Percentiles rank a stretch among this genome's conserved stretches.
Conservation (phyloP, 2,329 filamentous ascomycete genomes). For the Ceratocystis huliohia region DNA sequence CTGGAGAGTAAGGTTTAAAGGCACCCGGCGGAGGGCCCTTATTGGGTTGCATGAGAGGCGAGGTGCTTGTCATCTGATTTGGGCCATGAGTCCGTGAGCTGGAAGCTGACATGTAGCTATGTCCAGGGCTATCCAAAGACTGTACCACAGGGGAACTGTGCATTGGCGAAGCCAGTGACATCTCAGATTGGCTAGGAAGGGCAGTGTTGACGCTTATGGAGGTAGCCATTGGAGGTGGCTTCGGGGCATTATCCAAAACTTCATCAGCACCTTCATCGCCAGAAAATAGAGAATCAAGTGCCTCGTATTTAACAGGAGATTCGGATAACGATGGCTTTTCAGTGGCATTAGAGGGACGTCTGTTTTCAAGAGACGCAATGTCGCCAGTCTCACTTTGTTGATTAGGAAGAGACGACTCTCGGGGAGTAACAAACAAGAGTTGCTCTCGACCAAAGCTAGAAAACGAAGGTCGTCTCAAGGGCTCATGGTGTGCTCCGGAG, state of each 20-base stretch:
- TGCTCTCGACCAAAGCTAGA: neutral
- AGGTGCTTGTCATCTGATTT: neutral
- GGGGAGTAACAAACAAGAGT: neutral
- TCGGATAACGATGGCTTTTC: neutral
- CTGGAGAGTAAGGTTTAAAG: constrained; percentile 20
- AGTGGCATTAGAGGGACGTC: neutral
- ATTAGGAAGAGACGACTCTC: neutral
- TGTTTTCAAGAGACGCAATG: neutral
- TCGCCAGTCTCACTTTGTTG: no score
- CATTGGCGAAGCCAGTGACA: constrained; percentile 8
- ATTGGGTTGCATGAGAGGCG: neutral
- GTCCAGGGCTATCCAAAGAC: constrained; percentile 1
- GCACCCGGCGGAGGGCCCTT: neutral
- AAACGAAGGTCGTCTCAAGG: neutral
- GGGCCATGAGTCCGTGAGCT: constrained; percentile 10
- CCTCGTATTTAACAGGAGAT: neutral
- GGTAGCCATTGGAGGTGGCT: constrained; percentile 2
- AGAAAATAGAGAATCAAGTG: constrained; percentile 16
- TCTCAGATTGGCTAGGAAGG: neutral
- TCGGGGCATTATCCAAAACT: neutral
- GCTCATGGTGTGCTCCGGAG: neutral
- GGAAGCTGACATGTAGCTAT: constrained; percentile 1
- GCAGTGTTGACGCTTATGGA: constrained; percentile 15
- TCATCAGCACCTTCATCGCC: neutral
- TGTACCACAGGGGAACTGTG: constrained; percentile 8